Evolutionary conservation across 2,329 filamentous ascomycete species (phyloP), one percentile per base, ranked within the genome.

Genomic region (Pseudogymnoascus sp.): DNA sequence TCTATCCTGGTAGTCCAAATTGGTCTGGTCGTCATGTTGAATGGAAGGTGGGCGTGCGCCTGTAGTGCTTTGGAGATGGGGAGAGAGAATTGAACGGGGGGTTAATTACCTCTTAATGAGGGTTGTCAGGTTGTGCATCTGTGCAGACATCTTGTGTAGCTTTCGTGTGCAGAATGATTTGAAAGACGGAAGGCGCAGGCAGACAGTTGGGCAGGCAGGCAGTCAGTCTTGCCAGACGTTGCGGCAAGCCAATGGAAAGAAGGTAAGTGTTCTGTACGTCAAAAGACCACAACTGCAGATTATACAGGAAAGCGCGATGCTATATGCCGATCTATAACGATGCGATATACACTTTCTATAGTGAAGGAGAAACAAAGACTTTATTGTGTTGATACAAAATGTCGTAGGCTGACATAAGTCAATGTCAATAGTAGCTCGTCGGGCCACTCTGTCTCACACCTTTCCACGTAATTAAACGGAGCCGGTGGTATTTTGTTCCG

Each of bases 41-140:
- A 41, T 41, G 38, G 16, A 9, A 8, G n/a, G 38, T 7, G n/a
- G 38, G 38, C 11, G 25, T 7, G 42, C 59, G 33, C 42, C n/a
- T 45, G 35, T 64, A 62, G 42, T 33, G 59, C 45, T 42, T 23
- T 58, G 41, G 12, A 60, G 59, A 52, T 60, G 42, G 61, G 41
- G 63, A 64, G 64, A 65, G 60, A 66, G 64, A 64, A 66, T 61
- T 36, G 55, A 62, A 63, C 64, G 60, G 65, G 78, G 78, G 19
- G 2, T 19, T 84, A 70, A 28, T 33, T 84, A 97, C 94, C 94
- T 87, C 84, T 99, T 99, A 80, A 99, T 97, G 72, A 99, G 85
- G 62, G 94, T 99, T 36, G 92, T 95, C 66, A 99, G 80, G 75
- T 96, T 97, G 78, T 97, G 88, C 91, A 97, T 97, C 72, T 92